Conservation (phyloP, 2,329 filamentous ascomycete genomes). For the Penicillium sp. region DNA sequence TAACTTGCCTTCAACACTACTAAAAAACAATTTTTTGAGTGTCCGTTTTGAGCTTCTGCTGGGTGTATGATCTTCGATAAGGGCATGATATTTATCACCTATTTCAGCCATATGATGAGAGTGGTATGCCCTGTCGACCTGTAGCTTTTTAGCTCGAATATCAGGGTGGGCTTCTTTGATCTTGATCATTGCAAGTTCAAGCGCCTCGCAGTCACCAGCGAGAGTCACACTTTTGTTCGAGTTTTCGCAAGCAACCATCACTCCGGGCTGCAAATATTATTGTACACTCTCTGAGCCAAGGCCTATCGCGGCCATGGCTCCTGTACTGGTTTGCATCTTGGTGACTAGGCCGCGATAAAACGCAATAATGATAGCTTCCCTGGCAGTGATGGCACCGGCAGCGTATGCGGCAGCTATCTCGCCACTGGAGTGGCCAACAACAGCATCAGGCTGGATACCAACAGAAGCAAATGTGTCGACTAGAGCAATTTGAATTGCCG, state of each 20-base stretch:
- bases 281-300: slow-evolving; percentile 1
- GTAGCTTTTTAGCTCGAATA: slow-evolving; percentile 4
- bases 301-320: slow-evolving; percentile 14
- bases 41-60: background rate
- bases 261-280: slow-evolving; percentile 1
- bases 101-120: slow-evolving; percentile 20
- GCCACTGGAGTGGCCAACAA: slow-evolving; percentile 23
- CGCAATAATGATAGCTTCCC: slow-evolving; percentile 10
- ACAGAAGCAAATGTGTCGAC: slow-evolving; percentile 7
- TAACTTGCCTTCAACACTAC: slow-evolving; percentile 1
- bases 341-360: slow-evolving; percentile 15
- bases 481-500: slow-evolving; percentile 20
- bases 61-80: background rate
- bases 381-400: slow-evolving; percentile 7
- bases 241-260: slow-evolving; percentile 21
- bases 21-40: background rate
- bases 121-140: slow-evolving; percentile 7
- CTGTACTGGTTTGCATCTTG: background rate
- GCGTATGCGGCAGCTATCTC: slow-evolving; percentile 26
- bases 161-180: slow-evolving; percentile 2
- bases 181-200: background rate
- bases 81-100: slow-evolving; percentile 3
- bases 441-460: slow-evolving; percentile 10
- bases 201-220: slow-evolving; percentile 11
- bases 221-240: slow-evolving; percentile 16